Conservation (phyloP, 2,329 filamentous ascomycete genomes). For the Achaetomium macrosporum region DNA sequence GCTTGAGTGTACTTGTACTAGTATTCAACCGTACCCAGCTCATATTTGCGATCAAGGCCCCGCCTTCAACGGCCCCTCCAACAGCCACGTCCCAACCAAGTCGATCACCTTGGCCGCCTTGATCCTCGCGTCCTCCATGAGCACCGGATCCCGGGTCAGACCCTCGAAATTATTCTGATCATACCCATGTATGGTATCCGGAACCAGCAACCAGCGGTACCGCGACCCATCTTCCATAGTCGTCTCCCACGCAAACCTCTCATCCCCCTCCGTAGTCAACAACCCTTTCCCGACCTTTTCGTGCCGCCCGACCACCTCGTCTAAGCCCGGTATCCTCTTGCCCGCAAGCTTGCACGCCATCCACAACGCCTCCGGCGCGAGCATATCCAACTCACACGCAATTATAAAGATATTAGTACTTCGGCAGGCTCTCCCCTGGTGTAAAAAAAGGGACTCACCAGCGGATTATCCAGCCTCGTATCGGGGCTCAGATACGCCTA, state of each 20-base stretch:
- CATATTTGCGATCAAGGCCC: neutral
- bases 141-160: constrained; percentile 19
- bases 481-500: constrained; percentile 38
- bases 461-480: constrained; percentile 32
- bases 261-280: constrained; percentile 25
- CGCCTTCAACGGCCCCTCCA: constrained; percentile 12
- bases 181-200: constrained; percentile 30
- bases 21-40: no score
- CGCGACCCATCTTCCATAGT: constrained; percentile 16
- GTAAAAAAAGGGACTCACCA: constrained; percentile 37
- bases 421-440: constrained; percentile 32
- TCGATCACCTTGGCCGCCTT: constrained; percentile 26
- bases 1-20: no score
- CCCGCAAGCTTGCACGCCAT: constrained; percentile 34
- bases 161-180: constrained; percentile 22
- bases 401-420: constrained; percentile 39
- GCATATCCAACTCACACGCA: constrained; percentile 41
- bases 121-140: constrained; percentile 23
- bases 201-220: constrained; percentile 30
- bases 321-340: constrained; percentile 24
- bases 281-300: constrained; percentile 20
- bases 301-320: constrained; percentile 28
- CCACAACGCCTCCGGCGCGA: constrained; percentile 38
- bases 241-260: constrained; percentile 27
- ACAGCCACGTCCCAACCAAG: constrained; percentile 27